Evolutionary conservation across 345 rosid species (phyloP), one percentile per base, ranked within the genome.

Genomic region (Anastatica hierochuntica): DNA sequence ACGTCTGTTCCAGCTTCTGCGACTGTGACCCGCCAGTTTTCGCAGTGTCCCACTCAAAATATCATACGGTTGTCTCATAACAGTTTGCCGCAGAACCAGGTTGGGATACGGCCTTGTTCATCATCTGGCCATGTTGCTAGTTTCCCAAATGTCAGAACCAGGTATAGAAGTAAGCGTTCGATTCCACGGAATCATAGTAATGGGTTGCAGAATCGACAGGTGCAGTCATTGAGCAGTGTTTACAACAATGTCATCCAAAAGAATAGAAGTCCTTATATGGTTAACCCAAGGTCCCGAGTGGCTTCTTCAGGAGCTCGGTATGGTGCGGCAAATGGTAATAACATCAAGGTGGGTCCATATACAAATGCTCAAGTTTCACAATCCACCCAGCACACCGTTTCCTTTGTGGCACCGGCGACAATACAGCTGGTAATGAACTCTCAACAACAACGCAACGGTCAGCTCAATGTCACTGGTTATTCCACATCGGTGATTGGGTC

Each of bases 71-170:
- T 34, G 13, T 1, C 71, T 8, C 70, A 45, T 14, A 59, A 57
- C 46, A 27, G 42, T 12, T 12, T 49, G 31, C 53, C 67, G 16
- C 74, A 45, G 51, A 67, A 12, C 66, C 57, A 33, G 33, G 46
- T 12, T 20, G 55, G 23, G 20, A 54, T 75, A 34, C 68, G 69
- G 47, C 43, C 78, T 60, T 77, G 83, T 69, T 65, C 85, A 8
- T 60, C 90, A 21, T 62, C 83, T 6, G 26, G 34, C 36, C 65
- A 60, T 49, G 30, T 66, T 35, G 27, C 10, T 35, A 18, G 42
- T 38, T 7, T 36, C 27, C 72, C 80, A 45, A 71, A 55, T 39
- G 59, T 49, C 58, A 69, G 65, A 53, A 59, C 34, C 23, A 71
- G 66, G 51, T 33, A 35, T 24, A 54, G 73, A 72, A 43, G 15